Evolutionary conservation across 108 stramenopile genomes (phyloP).

Genomic region (Craspedostauros australis): DNA sequence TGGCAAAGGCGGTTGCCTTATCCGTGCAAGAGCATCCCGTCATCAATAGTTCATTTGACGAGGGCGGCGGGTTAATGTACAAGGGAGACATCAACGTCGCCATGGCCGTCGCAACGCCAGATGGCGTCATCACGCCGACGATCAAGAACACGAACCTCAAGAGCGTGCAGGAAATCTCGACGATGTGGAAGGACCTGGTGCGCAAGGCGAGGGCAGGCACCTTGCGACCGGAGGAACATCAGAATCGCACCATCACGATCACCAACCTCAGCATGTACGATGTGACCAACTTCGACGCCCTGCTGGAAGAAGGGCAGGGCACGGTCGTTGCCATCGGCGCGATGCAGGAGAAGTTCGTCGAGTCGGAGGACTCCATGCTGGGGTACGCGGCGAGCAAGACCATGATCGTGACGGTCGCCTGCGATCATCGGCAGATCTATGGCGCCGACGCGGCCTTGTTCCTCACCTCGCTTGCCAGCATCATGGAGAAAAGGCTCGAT

Average conservation of each 20-base stretch:
- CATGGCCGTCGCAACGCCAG: constrained; percentile 98
- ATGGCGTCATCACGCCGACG: constrained; percentile 94
- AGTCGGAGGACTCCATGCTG: constrained; percentile 57
- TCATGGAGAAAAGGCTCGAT: constrained; percentile 85
- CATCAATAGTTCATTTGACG: constrained; percentile 87
- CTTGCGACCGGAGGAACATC: constrained; percentile 89
- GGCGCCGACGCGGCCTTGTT: constrained; percentile 96
- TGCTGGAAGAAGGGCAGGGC: constrained; percentile 87
- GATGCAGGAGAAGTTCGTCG: constrained; percentile 74
- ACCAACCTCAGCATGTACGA: constrained; percentile 99
- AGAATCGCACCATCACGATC: constrained; percentile 93
- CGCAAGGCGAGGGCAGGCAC: constrained; percentile 74
- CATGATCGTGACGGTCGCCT: constrained; percentile 96
- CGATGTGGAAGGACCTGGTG: constrained; percentile 92
- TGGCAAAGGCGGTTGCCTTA: constrained; percentile 93
- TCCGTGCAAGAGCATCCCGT: constrained; percentile 93
- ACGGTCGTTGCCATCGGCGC: constrained; percentile 92
- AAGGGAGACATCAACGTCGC: constrained; percentile 96
- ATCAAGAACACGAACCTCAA: constrained; percentile 89
- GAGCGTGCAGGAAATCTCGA: constrained; percentile 79
- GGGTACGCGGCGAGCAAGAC: constrained; percentile 89
- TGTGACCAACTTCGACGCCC: constrained; percentile 93
- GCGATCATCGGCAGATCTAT: constrained; percentile 97
- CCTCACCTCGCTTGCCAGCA: constrained; percentile 85
- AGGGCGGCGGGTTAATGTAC: constrained; percentile 73